Conservation (phyloP, 495 filamentous ascomycete species). For the Letharia lupina region DNA sequence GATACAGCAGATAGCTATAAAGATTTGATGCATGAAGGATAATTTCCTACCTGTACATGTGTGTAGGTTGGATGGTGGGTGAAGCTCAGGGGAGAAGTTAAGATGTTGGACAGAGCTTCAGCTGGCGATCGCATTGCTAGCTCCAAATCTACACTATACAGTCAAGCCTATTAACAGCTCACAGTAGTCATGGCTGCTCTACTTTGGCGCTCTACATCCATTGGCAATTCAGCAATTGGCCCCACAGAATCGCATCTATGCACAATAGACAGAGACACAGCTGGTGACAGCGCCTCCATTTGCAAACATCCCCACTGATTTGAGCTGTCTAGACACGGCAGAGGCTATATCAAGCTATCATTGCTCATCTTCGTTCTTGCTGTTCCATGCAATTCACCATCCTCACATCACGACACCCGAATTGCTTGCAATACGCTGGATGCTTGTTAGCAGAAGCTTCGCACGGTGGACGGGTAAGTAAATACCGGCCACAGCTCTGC, state of each 20-base stretch:
- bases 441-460: slow-evolving; percentile 13
- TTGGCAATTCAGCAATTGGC: background rate
- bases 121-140: background rate
- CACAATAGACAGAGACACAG: background rate
- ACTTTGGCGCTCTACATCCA: background rate
- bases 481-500: slow-evolving; percentile 97
- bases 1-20: slow-evolving; percentile 2
- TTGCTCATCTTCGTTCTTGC: background rate
- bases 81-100: background rate
- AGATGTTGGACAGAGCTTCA: background rate
- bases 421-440: slow-evolving; percentile 97
- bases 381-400: slow-evolving; percentile 16
- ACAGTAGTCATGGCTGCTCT: too few species aligned
- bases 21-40: slow-evolving; percentile 11
- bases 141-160: background rate
- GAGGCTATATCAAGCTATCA: background rate
- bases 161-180: background rate
- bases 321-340: slow-evolving; percentile 1
- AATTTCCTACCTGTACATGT: background rate
- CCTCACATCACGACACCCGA: slow-evolving; percentile 98
- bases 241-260: background rate
- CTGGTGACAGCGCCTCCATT: background rate
- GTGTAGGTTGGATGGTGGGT: background rate
- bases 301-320: background rate
- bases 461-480: slow-evolving; percentile 19